phyloP scores from a whole-genome alignment of 1,284 basidiomycete species.

The Anthracocystis panici-leucophaei region DNA sequence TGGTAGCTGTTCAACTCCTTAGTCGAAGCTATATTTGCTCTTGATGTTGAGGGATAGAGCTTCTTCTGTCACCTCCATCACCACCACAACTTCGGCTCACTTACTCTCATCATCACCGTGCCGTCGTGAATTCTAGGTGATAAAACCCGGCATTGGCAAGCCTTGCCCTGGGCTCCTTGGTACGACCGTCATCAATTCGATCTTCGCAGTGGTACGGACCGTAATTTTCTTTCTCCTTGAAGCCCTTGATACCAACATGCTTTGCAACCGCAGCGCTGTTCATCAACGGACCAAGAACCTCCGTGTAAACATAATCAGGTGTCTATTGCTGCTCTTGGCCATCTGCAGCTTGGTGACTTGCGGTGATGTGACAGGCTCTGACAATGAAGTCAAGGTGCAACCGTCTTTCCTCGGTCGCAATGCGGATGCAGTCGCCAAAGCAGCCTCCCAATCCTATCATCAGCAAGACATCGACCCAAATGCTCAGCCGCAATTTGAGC shows the following conservation, averaged over 20 bases:
- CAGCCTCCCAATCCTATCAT: constrained; percentile 19
- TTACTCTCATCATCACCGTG: too few relatives aligned
- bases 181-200: neutral
- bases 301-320: neutral
- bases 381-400: neutral
- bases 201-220: neutral
- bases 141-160: neutral
- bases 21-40: neutral
- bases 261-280: neutral
- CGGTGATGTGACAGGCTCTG: neutral
- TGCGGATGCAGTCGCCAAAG: constrained; percentile 12
- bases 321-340: constrained; percentile 4
- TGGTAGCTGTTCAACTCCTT: neutral
- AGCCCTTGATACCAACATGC: constrained; percentile 8
- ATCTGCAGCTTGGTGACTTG: constrained; percentile 4
- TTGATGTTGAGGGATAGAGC: neutral
- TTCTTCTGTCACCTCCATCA: too few relatives aligned
- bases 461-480: neutral
- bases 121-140: too few relatives aligned
- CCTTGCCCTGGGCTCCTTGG: neutral
- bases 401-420: neutral
- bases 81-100: too few relatives aligned
- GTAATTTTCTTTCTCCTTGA: neutral
- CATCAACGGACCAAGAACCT: neutral
- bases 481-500: neutral